Percentiles rank a stretch among this genome's conserved stretches.
These are phyloP conservation scores for Grosmannia huntii DNA, from an alignment of 2,329 filamentous ascomycete species.

Conservation along the genomic window DNA sequence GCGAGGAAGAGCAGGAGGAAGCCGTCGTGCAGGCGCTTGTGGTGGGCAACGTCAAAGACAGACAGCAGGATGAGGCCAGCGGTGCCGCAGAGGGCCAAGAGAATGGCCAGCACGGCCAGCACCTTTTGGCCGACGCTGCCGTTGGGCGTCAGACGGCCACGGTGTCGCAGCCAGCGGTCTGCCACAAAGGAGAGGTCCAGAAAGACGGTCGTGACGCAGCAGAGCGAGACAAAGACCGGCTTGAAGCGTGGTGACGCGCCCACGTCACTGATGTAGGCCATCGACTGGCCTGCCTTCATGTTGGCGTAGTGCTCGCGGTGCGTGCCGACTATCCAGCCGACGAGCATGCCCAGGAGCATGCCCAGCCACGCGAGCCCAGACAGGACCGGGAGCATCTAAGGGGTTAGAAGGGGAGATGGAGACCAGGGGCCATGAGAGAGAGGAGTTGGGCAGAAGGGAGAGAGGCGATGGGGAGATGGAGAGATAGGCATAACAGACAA, in stretches of 20 bases:
- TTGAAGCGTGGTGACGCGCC: constrained; percentile 47
- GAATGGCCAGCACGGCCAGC: constrained; percentile 47
- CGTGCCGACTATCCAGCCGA: constrained; percentile 51
- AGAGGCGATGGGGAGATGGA: not conserved
- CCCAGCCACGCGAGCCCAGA: constrained; percentile 52
- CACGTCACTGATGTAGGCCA: constrained; percentile 63
- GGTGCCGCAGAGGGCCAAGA: constrained; percentile 62
- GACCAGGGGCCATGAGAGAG: too few relatives aligned
- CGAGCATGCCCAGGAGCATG: constrained; percentile 56
- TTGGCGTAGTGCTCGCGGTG: constrained; percentile 44
- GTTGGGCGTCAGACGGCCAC: constrained; percentile 66
- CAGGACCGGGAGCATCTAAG: constrained; percentile 53
- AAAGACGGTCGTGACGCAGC: constrained; percentile 58
- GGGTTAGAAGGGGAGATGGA: not conserved
- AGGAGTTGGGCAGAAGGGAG: not conserved
- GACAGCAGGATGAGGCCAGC: constrained; percentile 69
- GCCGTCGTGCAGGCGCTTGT: constrained; percentile 55
- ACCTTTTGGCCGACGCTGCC: constrained; percentile 47
- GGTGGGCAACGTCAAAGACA: constrained; percentile 69
- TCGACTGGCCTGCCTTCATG: constrained; percentile 43
- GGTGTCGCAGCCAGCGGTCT: constrained; percentile 78
- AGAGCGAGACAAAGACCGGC: constrained; percentile 66
- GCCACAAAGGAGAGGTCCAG: constrained; percentile 70
- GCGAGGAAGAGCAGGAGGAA: constrained; percentile 76
- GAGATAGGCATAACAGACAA: not conserved